phyloP scores from a whole-genome alignment of 2,329 filamentous ascomycete genomes.

The Stagonosporopsis rhizophila region DNA sequence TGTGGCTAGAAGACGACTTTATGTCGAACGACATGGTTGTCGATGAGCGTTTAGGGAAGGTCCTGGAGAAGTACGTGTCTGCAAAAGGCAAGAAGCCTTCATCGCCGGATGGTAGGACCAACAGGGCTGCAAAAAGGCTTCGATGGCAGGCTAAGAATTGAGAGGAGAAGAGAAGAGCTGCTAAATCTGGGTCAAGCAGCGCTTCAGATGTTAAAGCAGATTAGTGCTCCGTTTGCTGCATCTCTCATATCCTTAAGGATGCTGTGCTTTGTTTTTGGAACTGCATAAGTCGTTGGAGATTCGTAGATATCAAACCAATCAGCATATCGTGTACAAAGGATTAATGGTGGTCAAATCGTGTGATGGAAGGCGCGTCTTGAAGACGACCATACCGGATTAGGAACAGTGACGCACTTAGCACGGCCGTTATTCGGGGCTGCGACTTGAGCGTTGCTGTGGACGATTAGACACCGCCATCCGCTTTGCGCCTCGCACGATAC shows the following conservation, averaged over 20 bases:
- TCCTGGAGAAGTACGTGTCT: slow-evolving; percentile 1
- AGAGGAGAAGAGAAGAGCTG: background rate
- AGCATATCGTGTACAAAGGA: background rate
- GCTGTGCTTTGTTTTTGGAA: too few species aligned
- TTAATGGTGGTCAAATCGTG: background rate
- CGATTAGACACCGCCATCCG: slow-evolving; percentile 31
- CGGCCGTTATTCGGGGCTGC: slow-evolving; percentile 31
- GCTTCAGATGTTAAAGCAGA: background rate
- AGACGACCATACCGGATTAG: slow-evolving; percentile 9
- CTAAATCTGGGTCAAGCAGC: background rate
- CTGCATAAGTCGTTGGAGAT: too few species aligned
- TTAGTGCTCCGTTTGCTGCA: too few species aligned
- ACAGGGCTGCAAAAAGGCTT: background rate
- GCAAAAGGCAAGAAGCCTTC: background rate
- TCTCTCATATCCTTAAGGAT: too few species aligned
- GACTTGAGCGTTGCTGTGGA: slow-evolving; percentile 25
- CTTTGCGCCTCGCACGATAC: slow-evolving; percentile 29
- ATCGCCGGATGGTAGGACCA: background rate
- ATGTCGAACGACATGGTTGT: background rate
- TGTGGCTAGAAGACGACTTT: background rate
- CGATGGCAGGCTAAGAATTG: background rate
- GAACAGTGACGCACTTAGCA: slow-evolving; percentile 34
- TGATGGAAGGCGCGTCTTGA: slow-evolving; percentile 1
- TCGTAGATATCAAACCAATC: too few species aligned
- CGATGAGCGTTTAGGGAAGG: background rate